Evolutionary conservation across 1,284 basidiomycete species (phyloP).

Genomic region (Gymnopus androsaceus): DNA sequence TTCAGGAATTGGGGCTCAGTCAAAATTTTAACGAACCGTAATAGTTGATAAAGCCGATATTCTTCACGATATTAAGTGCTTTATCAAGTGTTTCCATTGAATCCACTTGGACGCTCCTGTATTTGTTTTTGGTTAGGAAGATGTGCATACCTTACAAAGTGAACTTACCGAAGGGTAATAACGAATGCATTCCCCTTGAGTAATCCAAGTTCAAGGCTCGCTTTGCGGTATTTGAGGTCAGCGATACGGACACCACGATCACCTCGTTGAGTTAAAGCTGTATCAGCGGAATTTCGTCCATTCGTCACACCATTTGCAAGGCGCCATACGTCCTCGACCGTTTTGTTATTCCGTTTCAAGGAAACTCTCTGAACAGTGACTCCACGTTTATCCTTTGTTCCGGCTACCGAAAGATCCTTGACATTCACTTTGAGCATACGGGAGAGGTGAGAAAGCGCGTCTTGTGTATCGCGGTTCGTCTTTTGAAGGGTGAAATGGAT

Average conservation of each 20-base stretch:
- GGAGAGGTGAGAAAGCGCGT: slow-evolving; percentile 81
- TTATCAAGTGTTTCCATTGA: slow-evolving; percentile 71
- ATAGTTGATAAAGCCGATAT: slow-evolving; percentile 95
- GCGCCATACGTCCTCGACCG: slow-evolving; percentile 85
- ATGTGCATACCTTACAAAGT: slow-evolving; percentile 11
- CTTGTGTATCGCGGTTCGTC: slow-evolving; percentile 96
- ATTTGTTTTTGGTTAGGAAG: slow-evolving; percentile 3
- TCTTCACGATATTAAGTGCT: slow-evolving; percentile 81
- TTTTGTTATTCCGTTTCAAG: slow-evolving; percentile 77
- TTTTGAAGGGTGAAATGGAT: slow-evolving; percentile 98
- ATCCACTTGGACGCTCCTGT: slow-evolving; percentile 81
- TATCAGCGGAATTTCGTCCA: slow-evolving; percentile 56
- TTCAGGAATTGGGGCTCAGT: not conserved
- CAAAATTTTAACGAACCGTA: slow-evolving; percentile 63
- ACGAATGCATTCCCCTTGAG: slow-evolving; percentile 95
- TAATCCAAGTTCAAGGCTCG: slow-evolving; percentile 88
- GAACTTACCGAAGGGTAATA: slow-evolving; percentile 83
- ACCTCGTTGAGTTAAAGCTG: slow-evolving; percentile 71
- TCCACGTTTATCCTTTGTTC: slow-evolving; percentile 98
- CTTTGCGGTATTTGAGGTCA: slow-evolving; percentile 84
- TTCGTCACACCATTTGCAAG: slow-evolving; percentile 66
- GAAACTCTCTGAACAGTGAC: slow-evolving; percentile 94
- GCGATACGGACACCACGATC: slow-evolving; percentile 89
- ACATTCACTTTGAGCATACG: slow-evolving; percentile 73
- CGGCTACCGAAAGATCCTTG: slow-evolving; percentile 87